Evolutionary conservation across 345 rosid genomes (phyloP).

Genomic region (Lepidium aucheri): DNA sequence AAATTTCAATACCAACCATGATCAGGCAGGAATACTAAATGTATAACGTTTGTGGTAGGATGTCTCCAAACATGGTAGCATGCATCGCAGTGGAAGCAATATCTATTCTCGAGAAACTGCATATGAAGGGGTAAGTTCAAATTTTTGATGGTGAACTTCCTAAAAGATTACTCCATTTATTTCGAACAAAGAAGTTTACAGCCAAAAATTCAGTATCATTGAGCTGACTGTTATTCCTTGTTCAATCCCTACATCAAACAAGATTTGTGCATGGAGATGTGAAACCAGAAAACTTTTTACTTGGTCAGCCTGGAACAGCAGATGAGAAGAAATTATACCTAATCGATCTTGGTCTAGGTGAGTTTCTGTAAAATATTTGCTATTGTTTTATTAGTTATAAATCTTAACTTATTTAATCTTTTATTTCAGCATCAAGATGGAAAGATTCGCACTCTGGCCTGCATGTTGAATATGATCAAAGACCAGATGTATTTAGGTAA

Average conservation of each 20-base stretch:
- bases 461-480: constrained; percentile 93
- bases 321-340: constrained; percentile 83
- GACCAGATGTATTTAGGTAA: constrained; percentile 92
- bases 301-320: constrained; percentile 81
- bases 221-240: constrained; percentile 9
- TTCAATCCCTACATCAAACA: constrained; percentile 17
- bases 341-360: constrained; percentile 93
- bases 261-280: constrained; percentile 97
- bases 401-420: background rate
- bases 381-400: background rate
- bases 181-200: background rate
- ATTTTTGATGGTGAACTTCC: background rate
- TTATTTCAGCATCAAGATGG: constrained; percentile 83
- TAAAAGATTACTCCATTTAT: background rate
- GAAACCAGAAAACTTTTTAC: constrained; percentile 87
- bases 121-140: constrained; percentile 60
- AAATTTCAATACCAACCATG: background rate
- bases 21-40: constrained; percentile 2
- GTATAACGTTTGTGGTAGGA: constrained; percentile 38
- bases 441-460: constrained; percentile 63
- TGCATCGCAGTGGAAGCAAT: constrained; percentile 94
- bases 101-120: constrained; percentile 88
- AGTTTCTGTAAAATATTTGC: constrained; percentile 8
- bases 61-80: constrained; percentile 81
- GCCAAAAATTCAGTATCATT: background rate